Base-by-base conservation (phyloP, 306 rosid genomes). In the Quercus agrifolia region DNA sequence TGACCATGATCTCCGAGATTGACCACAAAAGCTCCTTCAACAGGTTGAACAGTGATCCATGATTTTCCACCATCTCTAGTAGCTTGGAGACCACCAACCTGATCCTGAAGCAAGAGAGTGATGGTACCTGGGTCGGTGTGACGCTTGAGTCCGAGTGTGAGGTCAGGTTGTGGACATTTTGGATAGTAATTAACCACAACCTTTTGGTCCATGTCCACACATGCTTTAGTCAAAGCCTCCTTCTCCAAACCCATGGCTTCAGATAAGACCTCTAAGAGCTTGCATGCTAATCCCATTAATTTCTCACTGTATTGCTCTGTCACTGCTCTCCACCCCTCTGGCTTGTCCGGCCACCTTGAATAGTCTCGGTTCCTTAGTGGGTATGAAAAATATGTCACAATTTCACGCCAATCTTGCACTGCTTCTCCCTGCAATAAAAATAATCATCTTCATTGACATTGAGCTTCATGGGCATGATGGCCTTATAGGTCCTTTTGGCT, bases 101-200 rank as follows among this genome's bases (percentile, higher is more conserved):
- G 94, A 41, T 95, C 99, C 19, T 95, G 99, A 15, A 95, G 90
- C 59, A 95, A 63, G 14, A 95, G 85, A 1, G 99, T 95, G 5
- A 95, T 95, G n/a, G 98, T 93, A 2, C 99, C 98, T 0, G 98
- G 97, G 13, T 95, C 99, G 0, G 98, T 95, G 81, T 95, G 99
- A 38, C 98, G 89, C 51, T 95, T 95, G 2, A 95, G 88, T 1
- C 99, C 99, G 2, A 95, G 90, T 0, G 99, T 90, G 4, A 95
- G 96, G 30, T 95, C 98, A 0, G 98, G 99, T 31, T 93, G 83
- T 0, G 98, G 98, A 56, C 99, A 95, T 77, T 93, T 93, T 0
- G 99, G 99, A 79, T 95, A 95, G 81, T 64, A 93, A 71, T 95
- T 95, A 0, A 93, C 80, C 57, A 95, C 98, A 4, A 95, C 80